Evolutionary conservation across 192 early-diverging fungal genomes (phyloP), one percentile per base, ranked within the genome.

Genomic region (Gamsiella multidivaricata): DNA sequence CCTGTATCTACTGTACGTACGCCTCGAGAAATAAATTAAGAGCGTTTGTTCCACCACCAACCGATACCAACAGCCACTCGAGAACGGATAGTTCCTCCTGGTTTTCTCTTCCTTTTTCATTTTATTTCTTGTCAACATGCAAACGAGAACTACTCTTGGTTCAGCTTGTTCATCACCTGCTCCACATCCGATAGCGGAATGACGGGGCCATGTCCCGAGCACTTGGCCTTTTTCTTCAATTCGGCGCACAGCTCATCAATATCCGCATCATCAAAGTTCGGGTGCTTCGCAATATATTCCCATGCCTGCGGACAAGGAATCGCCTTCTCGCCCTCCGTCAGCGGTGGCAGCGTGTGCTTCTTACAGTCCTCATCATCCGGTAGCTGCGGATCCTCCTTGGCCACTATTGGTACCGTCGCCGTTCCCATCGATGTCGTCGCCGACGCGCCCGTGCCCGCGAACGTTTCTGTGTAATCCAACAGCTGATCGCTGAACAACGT

Each of bases 221-320:
- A 89, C 64, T 79, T 86, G 25, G 88, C 86, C 72, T 85, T 87
- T 10, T 73, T 47, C 52, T 87, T 84, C 43, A 89, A 57, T 49
- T 86, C 81, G 29, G 47, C 45, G 20, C 88, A 89, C 14, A 89
- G 52, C 29, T 86, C 84, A 54, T 85, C 83, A 49, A 84, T 83
- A 50, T 87, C 82, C 2, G 83, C 76, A 53, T 86, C 86, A 50
- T 89, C 88, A 64, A 87, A 83, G 18, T 82, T 83, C 39, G 88
- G 88, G 46, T 89, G 88, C 60, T 87, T 80, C 39, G 82, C 75
- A 54, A 89, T 62, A 12, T 70, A 66, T 53, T 87, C 86, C 88
- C 88, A 89, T 18, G 83, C 82, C 41, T 87, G 81, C 14, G 74
- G 69, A 42, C 83, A 84, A 6, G 80, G 62, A 11, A 85, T 69